Evolutionary conservation across 768 basidiomycete species (phyloP).

Genomic region (Auriscalpium vulgare): DNA sequence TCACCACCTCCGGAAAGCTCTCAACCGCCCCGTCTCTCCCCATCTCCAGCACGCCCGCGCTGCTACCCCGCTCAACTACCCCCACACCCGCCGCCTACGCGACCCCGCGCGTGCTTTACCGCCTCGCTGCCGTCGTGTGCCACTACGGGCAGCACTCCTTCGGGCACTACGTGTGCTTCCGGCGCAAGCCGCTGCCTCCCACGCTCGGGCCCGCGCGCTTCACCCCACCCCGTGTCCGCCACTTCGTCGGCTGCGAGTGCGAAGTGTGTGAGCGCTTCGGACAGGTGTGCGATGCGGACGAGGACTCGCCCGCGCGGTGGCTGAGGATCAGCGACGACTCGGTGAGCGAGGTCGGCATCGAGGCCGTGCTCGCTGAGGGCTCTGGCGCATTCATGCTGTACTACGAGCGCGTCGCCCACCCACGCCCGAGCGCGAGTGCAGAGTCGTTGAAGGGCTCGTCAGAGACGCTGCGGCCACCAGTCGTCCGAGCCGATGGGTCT

Average conservation of each 20-base stretch:
- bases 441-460: constrained; percentile 44
- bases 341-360: constrained; percentile 69
- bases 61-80: constrained; percentile 39
- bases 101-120: constrained; percentile 66
- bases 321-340: constrained; percentile 81
- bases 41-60: constrained; percentile 57
- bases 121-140: constrained; percentile 79
- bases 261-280: constrained; percentile 38
- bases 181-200: constrained; percentile 64
- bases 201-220: constrained; percentile 31
- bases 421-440: not conserved
- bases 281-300: constrained; percentile 52
- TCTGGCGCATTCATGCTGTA: constrained; percentile 88
- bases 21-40: constrained; percentile 61
- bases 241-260: constrained; percentile 40
- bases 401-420: constrained; percentile 60
- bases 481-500: not conserved
- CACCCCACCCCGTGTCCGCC: constrained; percentile 29
- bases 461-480: constrained; percentile 54
- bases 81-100: constrained; percentile 40
- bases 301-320: constrained; percentile 48
- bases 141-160: constrained; percentile 91
- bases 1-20: constrained; percentile 74
- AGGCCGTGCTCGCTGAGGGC: constrained; percentile 66
- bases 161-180: constrained; percentile 91